A percentile compares a stretch with the other conserved stretches of the same genome.
These are phyloP conservation scores for Paecilomyces sp. DNA, from an alignment of 2,329 filamentous ascomycete genomes.

Conservation along the genomic window DNA sequence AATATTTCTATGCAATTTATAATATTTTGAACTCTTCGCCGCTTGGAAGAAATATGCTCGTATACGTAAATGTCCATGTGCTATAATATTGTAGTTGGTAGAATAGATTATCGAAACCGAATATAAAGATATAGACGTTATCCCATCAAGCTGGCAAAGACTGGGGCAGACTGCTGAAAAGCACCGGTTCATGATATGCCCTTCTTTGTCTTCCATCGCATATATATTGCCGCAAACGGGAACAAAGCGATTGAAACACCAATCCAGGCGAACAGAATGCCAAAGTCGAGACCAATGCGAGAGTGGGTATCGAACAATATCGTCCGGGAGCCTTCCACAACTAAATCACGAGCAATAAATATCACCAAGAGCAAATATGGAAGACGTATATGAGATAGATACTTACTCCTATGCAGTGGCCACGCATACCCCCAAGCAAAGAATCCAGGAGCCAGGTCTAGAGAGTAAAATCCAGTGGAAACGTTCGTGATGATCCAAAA, in stretches of 20 bases:
- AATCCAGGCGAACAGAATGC: slow-evolving; percentile 45
- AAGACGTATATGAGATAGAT: slow-evolving; percentile 1
- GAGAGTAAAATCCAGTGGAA: slow-evolving; percentile 51
- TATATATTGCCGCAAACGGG: slow-evolving; percentile 35
- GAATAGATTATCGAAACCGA: too few relatives aligned
- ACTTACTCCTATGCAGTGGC: slow-evolving; percentile 52
- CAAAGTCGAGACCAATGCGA: slow-evolving; percentile 54
- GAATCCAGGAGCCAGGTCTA: slow-evolving; percentile 53
- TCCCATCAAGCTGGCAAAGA: too few relatives aligned
- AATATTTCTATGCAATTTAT: too few relatives aligned
- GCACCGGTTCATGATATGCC: background rate
- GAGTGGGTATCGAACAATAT: slow-evolving; percentile 56
- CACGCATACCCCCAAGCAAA: slow-evolving; percentile 58
- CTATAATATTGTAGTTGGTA: too few relatives aligned
- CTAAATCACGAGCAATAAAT: slow-evolving; percentile 12
- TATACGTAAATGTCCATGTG: too few relatives aligned
- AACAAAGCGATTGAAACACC: slow-evolving; percentile 49
- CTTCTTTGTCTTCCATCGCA: background rate
- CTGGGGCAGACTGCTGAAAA: too few relatives aligned
- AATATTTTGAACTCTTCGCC: too few relatives aligned
- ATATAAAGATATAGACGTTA: too few relatives aligned
- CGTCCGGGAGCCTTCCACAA: slow-evolving; percentile 54
- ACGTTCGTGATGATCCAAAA: slow-evolving; percentile 64
- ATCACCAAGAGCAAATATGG: slow-evolving; percentile 2
- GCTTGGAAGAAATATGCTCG: too few relatives aligned